Percentiles rank a stretch among this genome's conserved stretches.
phyloP scores from a whole-genome alignment of 2,329 filamentous ascomycete species.

The Hansfordia pulvinata region DNA sequence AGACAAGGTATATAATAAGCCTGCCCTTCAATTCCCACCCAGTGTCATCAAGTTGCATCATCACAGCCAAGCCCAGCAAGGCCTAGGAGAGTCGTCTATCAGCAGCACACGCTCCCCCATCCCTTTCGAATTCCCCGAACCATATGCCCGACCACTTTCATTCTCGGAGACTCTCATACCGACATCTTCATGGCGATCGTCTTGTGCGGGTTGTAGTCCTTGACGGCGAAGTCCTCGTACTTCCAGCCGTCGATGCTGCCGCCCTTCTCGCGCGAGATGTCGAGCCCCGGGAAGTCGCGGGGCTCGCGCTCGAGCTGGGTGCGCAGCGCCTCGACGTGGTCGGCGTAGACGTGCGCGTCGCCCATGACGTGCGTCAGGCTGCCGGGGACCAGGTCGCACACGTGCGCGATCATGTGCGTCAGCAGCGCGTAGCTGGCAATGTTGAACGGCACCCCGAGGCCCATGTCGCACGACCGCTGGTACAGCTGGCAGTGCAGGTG shows the following conservation, averaged over 20 bases:
- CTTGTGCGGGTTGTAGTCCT: slow-evolving; percentile 84
- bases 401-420: slow-evolving; percentile 89
- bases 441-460: slow-evolving; percentile 93
- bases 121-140: neutral
- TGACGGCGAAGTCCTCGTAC: slow-evolving; percentile 73
- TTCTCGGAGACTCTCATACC: slow-evolving; percentile 35
- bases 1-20: too few relatives aligned
- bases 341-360: slow-evolving; percentile 90
- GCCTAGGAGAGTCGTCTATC: too few relatives aligned
- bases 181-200: slow-evolving; percentile 98
- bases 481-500: slow-evolving; percentile 81
- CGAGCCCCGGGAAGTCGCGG: slow-evolving; percentile 63
- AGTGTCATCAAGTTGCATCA: too few relatives aligned
- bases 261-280: slow-evolving; percentile 53
- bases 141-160: neutral
- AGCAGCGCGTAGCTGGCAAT: slow-evolving; percentile 89
- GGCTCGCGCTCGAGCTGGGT: slow-evolving; percentile 72
- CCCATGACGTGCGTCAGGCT: slow-evolving; percentile 93
- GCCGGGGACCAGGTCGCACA: slow-evolving; percentile 71
- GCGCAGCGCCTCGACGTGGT: slow-evolving; percentile 80
- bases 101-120: too few relatives aligned
- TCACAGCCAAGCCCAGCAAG: too few relatives aligned
- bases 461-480: slow-evolving; percentile 93
- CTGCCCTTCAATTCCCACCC: too few relatives aligned
- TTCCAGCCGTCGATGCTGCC: slow-evolving; percentile 84